Evolutionary conservation across 768 basidiomycete species (phyloP).

Genomic region (Calocybe gangraenosa): DNA sequence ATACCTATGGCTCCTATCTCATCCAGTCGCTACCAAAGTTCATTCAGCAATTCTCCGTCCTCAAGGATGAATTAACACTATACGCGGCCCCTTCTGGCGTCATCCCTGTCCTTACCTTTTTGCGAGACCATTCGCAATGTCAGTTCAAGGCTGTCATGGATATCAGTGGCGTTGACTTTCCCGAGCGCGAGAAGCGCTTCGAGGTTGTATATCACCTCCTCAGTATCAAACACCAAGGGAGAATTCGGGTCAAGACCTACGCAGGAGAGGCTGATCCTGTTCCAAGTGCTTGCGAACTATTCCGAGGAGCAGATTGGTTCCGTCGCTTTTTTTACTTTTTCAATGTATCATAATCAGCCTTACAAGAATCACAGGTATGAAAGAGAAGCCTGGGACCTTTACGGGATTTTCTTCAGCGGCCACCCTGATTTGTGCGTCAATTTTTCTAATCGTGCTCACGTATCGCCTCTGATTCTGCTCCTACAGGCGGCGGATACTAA

Average conservation of each 20-base stretch:
- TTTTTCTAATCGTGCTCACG: neutral
- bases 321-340: constrained; percentile 14
- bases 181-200: constrained; percentile 88
- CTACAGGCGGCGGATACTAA: constrained; percentile 87
- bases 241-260: constrained; percentile 97
- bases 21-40: constrained; percentile 93
- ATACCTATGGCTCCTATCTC: constrained; percentile 91
- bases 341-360: neutral
- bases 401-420: constrained; percentile 91
- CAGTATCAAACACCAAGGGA: constrained; percentile 69
- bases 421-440: constrained; percentile 90
- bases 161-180: constrained; percentile 93
- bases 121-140: constrained; percentile 92
- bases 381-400: constrained; percentile 97
- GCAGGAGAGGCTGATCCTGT: constrained; percentile 90
- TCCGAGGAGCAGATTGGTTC: constrained; percentile 92
- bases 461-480: constrained; percentile 13
- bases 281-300: constrained; percentile 75
- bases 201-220: constrained; percentile 97
- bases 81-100: constrained; percentile 82
- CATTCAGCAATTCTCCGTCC: constrained; percentile 96
- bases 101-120: constrained; percentile 83
- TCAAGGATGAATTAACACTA: constrained; percentile 92
- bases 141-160: constrained; percentile 94
- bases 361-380: constrained; percentile 65